Percentiles rank a stretch among this genome's conserved stretches.
Conservation (phyloP, 179 eudicot species). For the Nepenthes alata region DNA sequence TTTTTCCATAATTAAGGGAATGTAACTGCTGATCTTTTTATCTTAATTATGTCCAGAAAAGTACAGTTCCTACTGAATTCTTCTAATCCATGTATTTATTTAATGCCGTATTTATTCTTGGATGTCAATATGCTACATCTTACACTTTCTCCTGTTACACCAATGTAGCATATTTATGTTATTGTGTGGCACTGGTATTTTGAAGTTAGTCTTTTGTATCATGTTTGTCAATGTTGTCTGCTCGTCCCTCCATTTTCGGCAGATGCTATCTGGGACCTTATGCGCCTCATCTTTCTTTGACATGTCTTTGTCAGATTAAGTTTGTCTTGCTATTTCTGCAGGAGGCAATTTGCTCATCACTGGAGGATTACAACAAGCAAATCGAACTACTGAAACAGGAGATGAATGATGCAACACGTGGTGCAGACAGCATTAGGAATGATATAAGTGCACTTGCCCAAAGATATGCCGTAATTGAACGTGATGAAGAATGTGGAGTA, state of each 20-base stretch:
- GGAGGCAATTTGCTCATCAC: constrained; percentile 96
- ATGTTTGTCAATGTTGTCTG: no score
- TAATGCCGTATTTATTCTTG: no score
- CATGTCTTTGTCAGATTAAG: constrained; percentile 4
- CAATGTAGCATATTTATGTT: no score
- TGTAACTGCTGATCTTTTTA: no score
- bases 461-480: constrained; percentile 83
- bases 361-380: constrained; percentile 95
- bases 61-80: no score
- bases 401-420: constrained; percentile 98
- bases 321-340: constrained; percentile 18
- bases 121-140: no score
- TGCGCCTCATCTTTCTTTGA: neutral
- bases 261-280: neutral
- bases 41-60: no score
- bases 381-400: constrained; percentile 86
- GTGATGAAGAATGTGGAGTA: constrained; percentile 99
- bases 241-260: neutral
- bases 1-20: no score
- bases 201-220: no score
- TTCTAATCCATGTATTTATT: no score
- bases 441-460: constrained; percentile 98
- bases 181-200: no score
- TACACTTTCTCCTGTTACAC: no score
- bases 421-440: constrained; percentile 92